phyloP scores from a whole-genome alignment of 371 early-diverging fungal species.

The Mortierella sp. region DNA sequence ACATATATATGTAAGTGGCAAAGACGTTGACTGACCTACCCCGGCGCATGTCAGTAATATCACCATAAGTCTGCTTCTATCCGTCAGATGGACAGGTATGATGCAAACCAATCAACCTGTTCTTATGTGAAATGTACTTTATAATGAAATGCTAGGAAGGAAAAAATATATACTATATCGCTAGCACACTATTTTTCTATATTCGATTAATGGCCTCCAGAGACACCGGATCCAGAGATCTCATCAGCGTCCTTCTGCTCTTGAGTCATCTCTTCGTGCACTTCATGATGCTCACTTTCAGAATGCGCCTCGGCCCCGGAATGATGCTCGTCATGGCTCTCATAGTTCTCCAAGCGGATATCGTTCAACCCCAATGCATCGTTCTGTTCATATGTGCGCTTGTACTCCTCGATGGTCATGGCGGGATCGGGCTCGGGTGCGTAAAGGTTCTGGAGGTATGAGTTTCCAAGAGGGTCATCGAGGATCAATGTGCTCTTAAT shows the following conservation, averaged over 20 bases:
- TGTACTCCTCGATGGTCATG: slow-evolving; percentile 89
- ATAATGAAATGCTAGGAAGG: neutral
- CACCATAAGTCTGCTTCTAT: too few species aligned
- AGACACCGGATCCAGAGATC: slow-evolving; percentile 45
- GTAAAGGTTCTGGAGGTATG: slow-evolving; percentile 88
- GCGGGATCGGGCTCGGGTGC: slow-evolving; percentile 95
- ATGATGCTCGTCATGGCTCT: slow-evolving; percentile 15
- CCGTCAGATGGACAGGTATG: too few species aligned
- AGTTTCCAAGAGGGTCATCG: slow-evolving; percentile 94
- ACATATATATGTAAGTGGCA: too few species aligned
- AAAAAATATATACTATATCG: slow-evolving; percentile 1
- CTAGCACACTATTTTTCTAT: too few species aligned
- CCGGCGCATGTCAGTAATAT: too few species aligned
- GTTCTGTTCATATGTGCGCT: slow-evolving; percentile 88
- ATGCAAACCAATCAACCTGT: too few species aligned
- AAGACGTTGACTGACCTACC: too few species aligned
- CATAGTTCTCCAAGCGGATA: slow-evolving; percentile 74
- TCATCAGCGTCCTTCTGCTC: slow-evolving; percentile 47
- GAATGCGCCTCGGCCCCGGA: neutral
- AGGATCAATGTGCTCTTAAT: slow-evolving; percentile 74
- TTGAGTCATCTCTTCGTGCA: slow-evolving; percentile 20
- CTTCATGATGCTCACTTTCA: slow-evolving; percentile 8
- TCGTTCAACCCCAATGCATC: slow-evolving; percentile 91
- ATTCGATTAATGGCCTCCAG: slow-evolving; percentile 32
- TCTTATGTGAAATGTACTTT: too few species aligned